Percentiles rank a stretch among this genome's conserved stretches.
These are phyloP conservation scores for Crithidia bombi DNA, from an alignment of 208 protist genomes.

Conservation along the genomic window DNA sequence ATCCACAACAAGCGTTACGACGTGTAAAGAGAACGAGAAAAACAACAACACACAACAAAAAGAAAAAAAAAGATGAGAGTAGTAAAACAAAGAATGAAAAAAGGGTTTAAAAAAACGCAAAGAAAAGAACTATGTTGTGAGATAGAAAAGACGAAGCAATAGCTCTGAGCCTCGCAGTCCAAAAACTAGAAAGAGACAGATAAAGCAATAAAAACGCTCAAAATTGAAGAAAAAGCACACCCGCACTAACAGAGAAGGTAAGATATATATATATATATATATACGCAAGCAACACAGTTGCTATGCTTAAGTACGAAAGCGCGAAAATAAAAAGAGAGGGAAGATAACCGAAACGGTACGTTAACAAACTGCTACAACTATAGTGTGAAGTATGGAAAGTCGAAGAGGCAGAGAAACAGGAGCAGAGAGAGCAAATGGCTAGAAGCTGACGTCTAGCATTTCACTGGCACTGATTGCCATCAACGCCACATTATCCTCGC, in stretches of 20 bases:
- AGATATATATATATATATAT: not conserved
- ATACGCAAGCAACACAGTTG: not conserved
- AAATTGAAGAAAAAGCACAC: not conserved
- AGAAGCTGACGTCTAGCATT: too few relatives aligned
- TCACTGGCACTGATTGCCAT: too few relatives aligned
- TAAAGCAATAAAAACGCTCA: not conserved
- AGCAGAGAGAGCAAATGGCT: not conserved
- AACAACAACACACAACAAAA: not conserved
- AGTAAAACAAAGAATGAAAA: constrained; percentile 3
- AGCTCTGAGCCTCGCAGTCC: not conserved
- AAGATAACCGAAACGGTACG: not conserved
- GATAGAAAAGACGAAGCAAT: not conserved
- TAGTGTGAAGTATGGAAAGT: not conserved
- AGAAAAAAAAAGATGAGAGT: constrained; percentile 3
- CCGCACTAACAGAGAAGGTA: not conserved
- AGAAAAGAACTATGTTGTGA: constrained; percentile 13
- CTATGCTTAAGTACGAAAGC: not conserved
- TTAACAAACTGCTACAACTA: too few relatives aligned
- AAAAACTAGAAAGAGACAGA: constrained; percentile 2
- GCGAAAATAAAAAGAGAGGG: not conserved
- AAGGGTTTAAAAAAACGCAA: not conserved
- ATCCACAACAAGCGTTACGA: constrained; percentile 1
- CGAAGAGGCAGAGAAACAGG: not conserved
- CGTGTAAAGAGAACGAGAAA: not conserved
- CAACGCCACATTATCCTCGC: too few relatives aligned